phyloP scores from a whole-genome alignment of 345 rosid genomes.

The Camelina neglecta region DNA sequence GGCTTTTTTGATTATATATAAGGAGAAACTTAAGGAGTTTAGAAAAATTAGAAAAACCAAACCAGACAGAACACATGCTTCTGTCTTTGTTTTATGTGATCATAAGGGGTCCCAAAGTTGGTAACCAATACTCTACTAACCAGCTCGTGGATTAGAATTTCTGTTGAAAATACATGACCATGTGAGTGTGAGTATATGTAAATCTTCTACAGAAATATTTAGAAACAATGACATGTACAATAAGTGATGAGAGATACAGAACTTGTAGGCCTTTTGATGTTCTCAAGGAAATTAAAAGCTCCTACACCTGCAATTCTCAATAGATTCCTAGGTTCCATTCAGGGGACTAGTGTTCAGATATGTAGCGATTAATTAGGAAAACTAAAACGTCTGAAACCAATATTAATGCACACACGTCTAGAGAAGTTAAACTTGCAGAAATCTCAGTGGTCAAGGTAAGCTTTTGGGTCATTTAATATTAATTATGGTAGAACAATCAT shows the following conservation, averaged over 20 bases:
- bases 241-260: neutral
- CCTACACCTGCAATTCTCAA: neutral
- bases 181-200: neutral
- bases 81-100: constrained; percentile 19
- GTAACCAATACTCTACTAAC: neutral
- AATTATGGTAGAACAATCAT: no score
- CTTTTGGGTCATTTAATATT: no score
- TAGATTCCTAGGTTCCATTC: no score
- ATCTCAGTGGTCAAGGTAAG: no score
- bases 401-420: no score
- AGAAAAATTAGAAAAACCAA: neutral
- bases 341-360: no score
- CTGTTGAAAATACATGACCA: neutral
- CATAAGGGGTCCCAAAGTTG: constrained; percentile 5
- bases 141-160: neutral
- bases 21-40: neutral
- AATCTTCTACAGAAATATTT: neutral
- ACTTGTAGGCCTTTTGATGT: neutral
- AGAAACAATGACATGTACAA: constrained; percentile 7
- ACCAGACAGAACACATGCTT: constrained; percentile 22
- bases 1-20: constrained; percentile 10
- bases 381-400: no score
- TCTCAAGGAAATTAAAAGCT: neutral
- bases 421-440: no score
- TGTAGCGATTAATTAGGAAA: no score